Evolutionary conservation across 176 grass and related monocot genomes (phyloP).

Genomic region (Carex myosuroides): DNA sequence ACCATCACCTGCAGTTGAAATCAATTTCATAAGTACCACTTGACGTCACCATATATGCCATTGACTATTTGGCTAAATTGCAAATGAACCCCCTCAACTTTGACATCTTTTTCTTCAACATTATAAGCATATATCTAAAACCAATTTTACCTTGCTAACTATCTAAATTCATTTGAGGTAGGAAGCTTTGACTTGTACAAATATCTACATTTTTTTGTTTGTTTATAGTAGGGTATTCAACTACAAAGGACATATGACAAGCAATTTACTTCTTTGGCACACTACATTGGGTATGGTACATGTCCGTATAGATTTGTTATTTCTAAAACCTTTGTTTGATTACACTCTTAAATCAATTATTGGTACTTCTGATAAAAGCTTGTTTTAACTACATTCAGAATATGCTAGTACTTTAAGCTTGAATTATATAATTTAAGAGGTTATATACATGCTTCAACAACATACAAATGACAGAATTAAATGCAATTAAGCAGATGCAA

Average conservation of each 20-base stretch:
- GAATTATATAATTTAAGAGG: not conserved
- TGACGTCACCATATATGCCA: not conserved
- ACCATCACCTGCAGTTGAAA: slow-evolving; percentile 38
- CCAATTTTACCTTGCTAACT: not conserved
- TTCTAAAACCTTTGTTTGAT: not conserved
- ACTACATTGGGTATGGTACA: not conserved
- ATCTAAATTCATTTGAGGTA: not conserved
- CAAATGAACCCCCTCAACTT: not conserved
- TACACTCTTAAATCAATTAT: not conserved
- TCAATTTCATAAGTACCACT: not conserved
- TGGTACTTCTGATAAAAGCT: not conserved
- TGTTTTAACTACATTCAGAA: not conserved
- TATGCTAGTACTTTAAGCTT: not conserved
- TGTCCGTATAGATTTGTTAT: not conserved
- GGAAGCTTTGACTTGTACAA: not conserved
- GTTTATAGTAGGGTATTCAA: not conserved
- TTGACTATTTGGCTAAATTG: not conserved
- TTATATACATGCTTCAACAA: not conserved
- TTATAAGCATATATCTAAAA: not conserved
- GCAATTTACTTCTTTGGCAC: not conserved
- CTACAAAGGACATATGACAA: not conserved
- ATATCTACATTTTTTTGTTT: not conserved
- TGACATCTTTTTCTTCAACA: not conserved
- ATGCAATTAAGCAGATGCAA: not conserved
- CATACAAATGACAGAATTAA: not conserved